Base-by-base conservation (phyloP, 805 yeast genomes). In the Candida xiaguanensis region DNA sequence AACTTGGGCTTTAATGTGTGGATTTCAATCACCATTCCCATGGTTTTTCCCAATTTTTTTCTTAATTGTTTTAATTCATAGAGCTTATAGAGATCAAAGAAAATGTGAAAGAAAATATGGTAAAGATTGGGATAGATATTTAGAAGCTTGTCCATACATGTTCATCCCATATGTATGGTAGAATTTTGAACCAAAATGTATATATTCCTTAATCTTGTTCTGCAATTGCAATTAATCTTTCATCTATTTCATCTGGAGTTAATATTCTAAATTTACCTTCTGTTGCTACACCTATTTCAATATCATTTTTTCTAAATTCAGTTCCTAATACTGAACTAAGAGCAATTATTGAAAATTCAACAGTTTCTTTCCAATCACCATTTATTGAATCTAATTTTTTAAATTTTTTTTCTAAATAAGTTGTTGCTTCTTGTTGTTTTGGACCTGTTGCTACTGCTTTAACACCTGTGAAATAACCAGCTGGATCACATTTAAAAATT, bases 391-490 rank as follows among this genome's bases (percentile, higher is more conserved):
- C 82, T 50, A 75, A 78, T 51, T 66, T 70, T 72, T 93, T 93
- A 63, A 81, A 85, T 56, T 83, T 85, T 72, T 91, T 91, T 60
- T 93, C 97, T 55, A 93, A 74, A 49, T 83, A 80, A 33, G 95
- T 88, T 44, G 82, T 80, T 31, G 95, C 87, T 65, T 93, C 98
- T 62, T 90, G 97, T 68, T 90, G 97, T 65, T 91, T 93, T 39
- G 97, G 97, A 3, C 99, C 99, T 3, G 96, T 85, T 8, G 97
- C 81, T 22, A 89, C 82, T 2, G 98, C 98, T 65, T 84, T 84
- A 47, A 85, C 86, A 20, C 95, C 93, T 40, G 86, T 82, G 58
- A 71, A 93, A 65, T 91, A 91, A 6, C 99, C 99, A 3, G 99
- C 98, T 13, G 99, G 99, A 64, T 93, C 99, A 49, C 93, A 82